Conservation (phyloP, 805 yeast species). For the Yamadazyma nakazawae region DNA sequence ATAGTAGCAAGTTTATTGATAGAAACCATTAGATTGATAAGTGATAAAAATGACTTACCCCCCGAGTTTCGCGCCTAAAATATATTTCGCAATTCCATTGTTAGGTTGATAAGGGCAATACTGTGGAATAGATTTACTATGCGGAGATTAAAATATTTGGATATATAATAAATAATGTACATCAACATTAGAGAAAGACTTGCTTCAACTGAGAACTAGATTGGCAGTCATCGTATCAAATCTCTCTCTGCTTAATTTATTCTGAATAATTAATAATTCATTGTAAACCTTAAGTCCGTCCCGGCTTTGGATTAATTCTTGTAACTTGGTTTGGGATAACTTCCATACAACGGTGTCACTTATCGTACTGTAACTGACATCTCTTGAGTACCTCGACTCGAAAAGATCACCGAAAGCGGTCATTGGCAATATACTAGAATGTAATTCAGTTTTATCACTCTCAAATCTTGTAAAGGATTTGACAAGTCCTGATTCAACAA, state of each 20-base stretch:
- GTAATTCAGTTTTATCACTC: constrained; percentile 33
- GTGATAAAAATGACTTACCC: constrained; percentile 16
- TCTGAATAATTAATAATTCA: constrained; percentile 60
- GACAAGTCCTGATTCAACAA: constrained; percentile 48
- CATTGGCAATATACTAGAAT: constrained; percentile 57
- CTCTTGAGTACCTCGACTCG: constrained; percentile 32
- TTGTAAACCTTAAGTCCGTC: constrained; percentile 52
- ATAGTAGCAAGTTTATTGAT: constrained; percentile 11
- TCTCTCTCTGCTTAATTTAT: constrained; percentile 64
- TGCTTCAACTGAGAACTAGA: constrained; percentile 39
- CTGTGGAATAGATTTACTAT: too few relatives aligned
- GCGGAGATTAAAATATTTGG: too few relatives aligned
- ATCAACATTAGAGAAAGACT: not conserved
- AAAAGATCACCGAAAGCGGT: constrained; percentile 68
- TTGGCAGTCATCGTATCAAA: constrained; percentile 75
- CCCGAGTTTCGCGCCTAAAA: not conserved
- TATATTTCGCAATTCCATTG: too few relatives aligned
- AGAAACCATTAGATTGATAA: constrained; percentile 8
- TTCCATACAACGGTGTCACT: constrained; percentile 69
- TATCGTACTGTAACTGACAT: constrained; percentile 52
- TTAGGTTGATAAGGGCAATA: too few relatives aligned
- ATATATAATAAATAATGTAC: not conserved
- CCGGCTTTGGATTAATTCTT: constrained; percentile 41
- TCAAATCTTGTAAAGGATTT: constrained; percentile 37
- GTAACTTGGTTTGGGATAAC: constrained; percentile 46